phyloP scores from a whole-genome alignment of 345 rosid genomes.

The Populus euphratica region DNA sequence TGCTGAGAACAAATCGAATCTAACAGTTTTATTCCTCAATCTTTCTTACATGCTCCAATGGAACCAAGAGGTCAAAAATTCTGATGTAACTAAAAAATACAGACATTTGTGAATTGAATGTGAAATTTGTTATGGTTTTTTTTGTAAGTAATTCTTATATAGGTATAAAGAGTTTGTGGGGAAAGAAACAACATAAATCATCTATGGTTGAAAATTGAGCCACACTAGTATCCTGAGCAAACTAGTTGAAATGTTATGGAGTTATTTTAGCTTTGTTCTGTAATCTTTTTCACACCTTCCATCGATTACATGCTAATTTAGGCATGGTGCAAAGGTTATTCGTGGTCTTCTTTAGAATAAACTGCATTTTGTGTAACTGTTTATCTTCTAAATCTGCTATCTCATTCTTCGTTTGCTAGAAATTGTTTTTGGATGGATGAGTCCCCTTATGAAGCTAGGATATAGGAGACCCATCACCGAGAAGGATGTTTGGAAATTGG shows the following conservation, averaged over 20 bases:
- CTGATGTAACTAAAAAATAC: no score
- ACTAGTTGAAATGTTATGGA: slow-evolving; percentile 7
- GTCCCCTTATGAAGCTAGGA: slow-evolving; percentile 82
- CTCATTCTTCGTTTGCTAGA: slow-evolving; percentile 36
- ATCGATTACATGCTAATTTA: not conserved
- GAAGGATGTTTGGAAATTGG: slow-evolving; percentile 92
- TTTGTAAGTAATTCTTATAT: no score
- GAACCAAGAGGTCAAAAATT: no score
- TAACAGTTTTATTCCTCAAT: no score
- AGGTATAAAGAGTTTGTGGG: no score
- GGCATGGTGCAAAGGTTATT: slow-evolving; percentile 1
- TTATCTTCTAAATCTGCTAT: slow-evolving; percentile 12
- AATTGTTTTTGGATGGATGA: slow-evolving; percentile 74
- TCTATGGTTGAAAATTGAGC: no score
- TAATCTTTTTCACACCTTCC: not conserved
- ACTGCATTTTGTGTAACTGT: not conserved
- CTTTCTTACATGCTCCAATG: no score
- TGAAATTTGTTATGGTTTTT: no score
- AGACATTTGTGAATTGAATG: no score
- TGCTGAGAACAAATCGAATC: no score
- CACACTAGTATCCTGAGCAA: no score
- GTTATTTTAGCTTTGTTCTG: not conserved
- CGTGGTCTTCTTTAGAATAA: not conserved
- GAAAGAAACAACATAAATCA: no score
- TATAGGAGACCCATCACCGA: slow-evolving; percentile 84